These are phyloP conservation scores for Phytophthora colocasiae DNA, from an alignment of 352 stramenopile species.

Conservation along the genomic window DNA sequence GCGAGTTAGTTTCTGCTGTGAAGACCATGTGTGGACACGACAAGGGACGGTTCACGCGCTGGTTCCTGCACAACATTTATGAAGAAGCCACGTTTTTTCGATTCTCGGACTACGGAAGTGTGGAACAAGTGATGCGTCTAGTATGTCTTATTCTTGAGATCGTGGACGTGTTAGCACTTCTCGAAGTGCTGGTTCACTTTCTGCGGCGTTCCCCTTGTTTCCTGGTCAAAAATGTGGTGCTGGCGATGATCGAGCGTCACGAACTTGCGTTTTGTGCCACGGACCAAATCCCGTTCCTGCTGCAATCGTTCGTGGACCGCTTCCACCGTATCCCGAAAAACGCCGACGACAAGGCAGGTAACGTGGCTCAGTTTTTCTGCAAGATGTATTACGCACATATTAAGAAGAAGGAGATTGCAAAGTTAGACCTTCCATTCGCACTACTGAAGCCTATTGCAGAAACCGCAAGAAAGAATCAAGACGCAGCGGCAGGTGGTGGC, in stretches of 20 bases:
- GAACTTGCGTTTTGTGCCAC: conserved; percentile 86
- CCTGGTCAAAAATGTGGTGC: conserved; percentile 83
- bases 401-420: conserved; percentile 85
- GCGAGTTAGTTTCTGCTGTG: conserved; percentile 82
- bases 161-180: conserved; percentile 75
- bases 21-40: conserved; percentile 90
- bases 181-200: conserved; percentile 89
- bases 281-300: conserved; percentile 79
- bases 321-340: conserved; percentile 75
- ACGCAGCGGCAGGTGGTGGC: conserved; percentile 40
- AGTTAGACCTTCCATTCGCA: conserved; percentile 75
- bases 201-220: conserved; percentile 75
- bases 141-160: conserved; percentile 86
- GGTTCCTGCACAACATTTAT: conserved; percentile 88
- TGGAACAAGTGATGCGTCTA: conserved; percentile 84
- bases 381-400: conserved; percentile 86
- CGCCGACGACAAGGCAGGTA: conserved; percentile 77
- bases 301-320: conserved; percentile 87
- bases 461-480: conserved; percentile 85
- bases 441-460: conserved; percentile 79
- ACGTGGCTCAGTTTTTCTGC: conserved; percentile 83
- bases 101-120: conserved; percentile 83
- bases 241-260: conserved; percentile 85
- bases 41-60: conserved; percentile 83
- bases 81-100: conserved; percentile 82